Evolutionary conservation across 768 basidiomycete species (phyloP), one percentile per base, ranked within the genome.

Genomic region (Lactifluus pinguis): DNA sequence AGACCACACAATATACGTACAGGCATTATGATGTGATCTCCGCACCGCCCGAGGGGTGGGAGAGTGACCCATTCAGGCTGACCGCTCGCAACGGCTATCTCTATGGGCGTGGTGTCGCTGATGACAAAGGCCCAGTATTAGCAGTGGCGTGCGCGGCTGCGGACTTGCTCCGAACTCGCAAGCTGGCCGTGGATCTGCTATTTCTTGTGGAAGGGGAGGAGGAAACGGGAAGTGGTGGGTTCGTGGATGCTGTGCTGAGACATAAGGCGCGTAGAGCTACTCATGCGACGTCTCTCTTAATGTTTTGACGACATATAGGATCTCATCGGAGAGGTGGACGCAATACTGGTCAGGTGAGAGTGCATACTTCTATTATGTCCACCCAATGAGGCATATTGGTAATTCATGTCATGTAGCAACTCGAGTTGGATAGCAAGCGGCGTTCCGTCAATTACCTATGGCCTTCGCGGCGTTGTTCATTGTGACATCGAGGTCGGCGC

Each of bases 11-110:
- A 17, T 17, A n/a, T 45, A 4, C 29, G 25, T 13, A 39, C 39
- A 92, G 92, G 2, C 97, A 99, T 71, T 99, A 98, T 74, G 97
- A 99, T 67, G 92, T 98, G n/a, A 91, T 98, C 51, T 77, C 87
- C 0, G 93, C 94, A 0, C 84, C 83, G 0, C 72, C 76, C 10
- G 76, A 81, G 6, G 83, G 85, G 13, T 98, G 95, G 95, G 73
- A 79, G 21, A 85, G 87, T 1, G 85, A 92, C 60, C 95, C 97
- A 0, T 99, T 92, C 74, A 77, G 75, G 7, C 73, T 98, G 63
- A 81, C 81, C 0, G 93, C 93, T 2, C 80, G 84, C 11, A 93
- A 98, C 67, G 94, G 93, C 0, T 94, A 89, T 68, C 75, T 95
- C 0, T 94, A 93, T 67, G 95, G 95, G 21, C 84, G 90, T 49